These are phyloP conservation scores for Neoboletus magnificus DNA, from an alignment of 768 basidiomycete species.

Conservation along the genomic window DNA sequence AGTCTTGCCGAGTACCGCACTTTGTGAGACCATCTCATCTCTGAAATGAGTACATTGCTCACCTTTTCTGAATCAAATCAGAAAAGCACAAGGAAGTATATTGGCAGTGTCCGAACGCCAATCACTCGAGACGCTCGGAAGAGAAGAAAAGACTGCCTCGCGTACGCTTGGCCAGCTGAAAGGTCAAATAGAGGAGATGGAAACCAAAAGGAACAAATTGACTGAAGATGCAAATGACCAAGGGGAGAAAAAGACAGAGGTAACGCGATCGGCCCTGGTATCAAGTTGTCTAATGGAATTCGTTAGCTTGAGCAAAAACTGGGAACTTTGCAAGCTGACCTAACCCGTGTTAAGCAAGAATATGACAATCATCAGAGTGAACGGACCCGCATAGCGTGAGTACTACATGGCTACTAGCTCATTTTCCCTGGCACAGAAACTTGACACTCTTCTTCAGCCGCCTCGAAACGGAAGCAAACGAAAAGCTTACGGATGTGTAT, in stretches of 20 bases:
- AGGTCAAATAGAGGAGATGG: conserved; percentile 65
- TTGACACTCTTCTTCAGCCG: conserved; percentile 47
- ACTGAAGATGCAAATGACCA: conserved; percentile 50
- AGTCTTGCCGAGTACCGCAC: conserved; percentile 77
- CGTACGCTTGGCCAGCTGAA: conserved; percentile 63
- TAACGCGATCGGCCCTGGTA: conserved; percentile 18
- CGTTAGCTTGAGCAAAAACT: conserved; percentile 58
- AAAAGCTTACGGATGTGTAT: conserved; percentile 81
- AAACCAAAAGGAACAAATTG: conserved; percentile 55
- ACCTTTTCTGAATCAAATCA: conserved; percentile 28
- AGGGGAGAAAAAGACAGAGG: conserved; percentile 56
- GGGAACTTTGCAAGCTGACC: conserved; percentile 51
- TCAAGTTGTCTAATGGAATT: neutral
- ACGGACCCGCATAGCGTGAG: conserved; percentile 69
- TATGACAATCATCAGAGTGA: conserved; percentile 85
- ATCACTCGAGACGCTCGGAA: conserved; percentile 69
- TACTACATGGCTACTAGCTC: neutral
- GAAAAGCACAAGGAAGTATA: conserved; percentile 76
- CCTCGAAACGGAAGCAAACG: conserved; percentile 87
- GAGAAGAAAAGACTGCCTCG: conserved; percentile 75
- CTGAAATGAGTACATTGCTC: neutral
- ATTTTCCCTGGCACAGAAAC: neutral
- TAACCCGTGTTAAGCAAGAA: conserved; percentile 68
- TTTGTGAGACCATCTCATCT: conserved; percentile 13
- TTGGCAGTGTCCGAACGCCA: conserved; percentile 88